A percentile compares a stretch with the other conserved stretches of the same genome.
phyloP scores from a whole-genome alignment of 495 filamentous ascomycete species.

The Neurospora sp. region DNA sequence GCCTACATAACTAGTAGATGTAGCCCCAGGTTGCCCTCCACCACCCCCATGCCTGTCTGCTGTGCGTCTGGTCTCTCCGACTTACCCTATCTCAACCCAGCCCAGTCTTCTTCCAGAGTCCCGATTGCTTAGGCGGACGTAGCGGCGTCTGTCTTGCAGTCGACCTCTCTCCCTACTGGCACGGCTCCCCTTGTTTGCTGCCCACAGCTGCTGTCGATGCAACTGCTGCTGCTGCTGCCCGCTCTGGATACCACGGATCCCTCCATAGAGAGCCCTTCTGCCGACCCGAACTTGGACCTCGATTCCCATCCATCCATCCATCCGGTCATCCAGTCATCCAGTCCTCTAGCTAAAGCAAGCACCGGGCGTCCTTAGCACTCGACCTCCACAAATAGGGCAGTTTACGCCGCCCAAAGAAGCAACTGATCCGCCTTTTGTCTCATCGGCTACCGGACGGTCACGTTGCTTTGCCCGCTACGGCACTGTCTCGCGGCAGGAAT shows the following conservation, averaged over 20 bases:
- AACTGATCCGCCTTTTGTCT: not conserved
- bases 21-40: conserved; percentile 19
- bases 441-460: not conserved
- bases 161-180: conserved; percentile 16
- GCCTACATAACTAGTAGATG: conserved; percentile 20
- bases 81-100: conserved; percentile 8
- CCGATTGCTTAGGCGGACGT: conserved; percentile 15
- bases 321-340: not conserved
- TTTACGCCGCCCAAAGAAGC: not conserved
- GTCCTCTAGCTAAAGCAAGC: not conserved
- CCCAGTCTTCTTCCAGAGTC: conserved; percentile 7
- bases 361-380: conserved; percentile 2
- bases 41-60: conserved; percentile 17
- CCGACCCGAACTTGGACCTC: conserved; percentile 4
- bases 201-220: conserved; percentile 6
- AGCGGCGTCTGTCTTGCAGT: conserved; percentile 25
- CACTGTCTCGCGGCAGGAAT: not conserved
- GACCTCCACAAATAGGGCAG: conserved; percentile 8
- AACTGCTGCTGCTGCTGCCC: conserved; percentile 11
- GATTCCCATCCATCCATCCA: not conserved
- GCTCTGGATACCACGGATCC: conserved; percentile 5
- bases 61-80: conserved; percentile 19
- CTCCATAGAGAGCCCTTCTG: conserved; percentile 1
- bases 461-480: not conserved
- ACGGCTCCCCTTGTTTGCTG: conserved; percentile 24